Evolutionary conservation across 257 asterid species (phyloP), one percentile per base, ranked within the genome.

Genomic region (Solanum chmielewskii): DNA sequence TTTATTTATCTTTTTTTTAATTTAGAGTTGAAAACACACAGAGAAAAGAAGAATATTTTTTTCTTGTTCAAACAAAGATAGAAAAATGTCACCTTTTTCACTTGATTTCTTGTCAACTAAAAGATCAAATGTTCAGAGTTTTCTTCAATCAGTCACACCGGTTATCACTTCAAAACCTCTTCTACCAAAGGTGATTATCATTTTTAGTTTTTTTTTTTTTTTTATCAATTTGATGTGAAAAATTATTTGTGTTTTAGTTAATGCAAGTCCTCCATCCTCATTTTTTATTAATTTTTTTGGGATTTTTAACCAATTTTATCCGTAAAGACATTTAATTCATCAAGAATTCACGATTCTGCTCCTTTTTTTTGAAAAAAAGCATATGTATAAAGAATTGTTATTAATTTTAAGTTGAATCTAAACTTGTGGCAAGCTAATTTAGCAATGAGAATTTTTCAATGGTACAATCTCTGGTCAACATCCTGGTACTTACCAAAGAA

Each of bases 61-160:
- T 45, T 47, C 44, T 80, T 80, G 29, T 27, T 5, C 25, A 18
- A 47, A 47, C n/a, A 18, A 80, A 47, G 82, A 74, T 74, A 45
- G 64, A 56, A n/a, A 45, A 80, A 80, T 49, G 85, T 3, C 69
- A 80, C 68, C 68, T 47, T 80, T 49, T 80, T 47, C 85, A 49
- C 69, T 80, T 80, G 68, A 80, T 49, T 47, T 80, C 85, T 16
- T 49, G 11, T 80, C 85, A 80, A 80, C 42, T 18, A 80, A 10
- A 80, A 80, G 44, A 29, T 89, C 89, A 59, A 90, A 90, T 87
- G 73, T 90, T 18, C 47, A 60, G 45, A 84, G 81, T 64, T 85
- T 90, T 27, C 87, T 90, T 60, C 64, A 33, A 59, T 90, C 87
- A 3, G 49, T 87, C 11, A 87, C 88, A 20, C 92, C 91, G 21